Percentiles rank a stretch among this genome's conserved stretches.
These are phyloP conservation scores for Apodospora peruviana DNA, from an alignment of 495 filamentous ascomycete genomes.

Conservation along the genomic window DNA sequence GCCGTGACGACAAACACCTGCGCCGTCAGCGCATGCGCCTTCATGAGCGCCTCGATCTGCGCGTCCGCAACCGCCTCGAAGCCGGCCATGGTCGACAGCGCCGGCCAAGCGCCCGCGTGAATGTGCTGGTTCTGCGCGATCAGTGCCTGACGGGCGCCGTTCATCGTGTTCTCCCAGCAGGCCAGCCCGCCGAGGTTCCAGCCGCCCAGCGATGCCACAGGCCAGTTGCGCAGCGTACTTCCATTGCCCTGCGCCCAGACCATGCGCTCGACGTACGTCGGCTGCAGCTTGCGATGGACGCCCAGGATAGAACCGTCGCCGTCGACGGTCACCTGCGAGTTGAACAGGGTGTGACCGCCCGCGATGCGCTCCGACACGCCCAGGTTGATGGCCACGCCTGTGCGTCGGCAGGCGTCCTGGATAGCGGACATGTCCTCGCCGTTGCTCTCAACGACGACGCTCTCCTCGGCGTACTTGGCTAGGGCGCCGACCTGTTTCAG, in stretches of 20 bases:
- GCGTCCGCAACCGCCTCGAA: slow-evolving; percentile 29
- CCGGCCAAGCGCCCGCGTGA: slow-evolving; percentile 37
- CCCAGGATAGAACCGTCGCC: slow-evolving; percentile 33
- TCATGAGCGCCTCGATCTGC: slow-evolving; percentile 42
- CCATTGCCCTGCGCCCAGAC: slow-evolving; percentile 42
- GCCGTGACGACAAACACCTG: slow-evolving; percentile 37
- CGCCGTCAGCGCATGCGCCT: slow-evolving; percentile 36
- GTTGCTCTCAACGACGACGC: slow-evolving; percentile 22
- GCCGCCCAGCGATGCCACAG: slow-evolving; percentile 6
- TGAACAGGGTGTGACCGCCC: slow-evolving; percentile 34
- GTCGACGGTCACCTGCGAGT: slow-evolving; percentile 37
- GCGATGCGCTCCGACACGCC: slow-evolving; percentile 35
- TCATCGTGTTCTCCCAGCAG: slow-evolving; percentile 47
- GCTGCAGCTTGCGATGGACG: slow-evolving; percentile 45
- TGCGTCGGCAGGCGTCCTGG: slow-evolving; percentile 25
- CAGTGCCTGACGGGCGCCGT: slow-evolving; percentile 36
- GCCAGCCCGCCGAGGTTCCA: slow-evolving; percentile 40
- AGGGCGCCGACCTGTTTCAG: slow-evolving; percentile 21
- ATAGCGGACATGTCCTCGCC: slow-evolving; percentile 27
- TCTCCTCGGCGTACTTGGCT: slow-evolving; percentile 24
- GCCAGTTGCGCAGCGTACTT: slow-evolving; percentile 23
- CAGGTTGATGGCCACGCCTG: slow-evolving; percentile 26
- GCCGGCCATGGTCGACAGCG: slow-evolving; percentile 31
- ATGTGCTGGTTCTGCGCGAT: slow-evolving; percentile 34
- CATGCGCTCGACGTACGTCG: slow-evolving; percentile 41